Conservation (phyloP, 179 eudicot genomes). For the Pouteria campechiana region DNA sequence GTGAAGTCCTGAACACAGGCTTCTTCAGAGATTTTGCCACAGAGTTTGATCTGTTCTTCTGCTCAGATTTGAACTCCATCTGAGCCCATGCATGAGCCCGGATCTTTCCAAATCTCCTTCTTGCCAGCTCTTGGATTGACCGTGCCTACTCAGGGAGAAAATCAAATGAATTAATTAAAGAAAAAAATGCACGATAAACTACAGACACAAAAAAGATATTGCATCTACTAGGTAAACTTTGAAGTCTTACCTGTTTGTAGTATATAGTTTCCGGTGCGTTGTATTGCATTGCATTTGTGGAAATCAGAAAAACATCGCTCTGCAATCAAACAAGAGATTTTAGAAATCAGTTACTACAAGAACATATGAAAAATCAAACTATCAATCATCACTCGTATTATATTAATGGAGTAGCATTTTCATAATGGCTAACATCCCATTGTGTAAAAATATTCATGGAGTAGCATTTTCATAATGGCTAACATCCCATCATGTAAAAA, state of each 20-base stretch:
- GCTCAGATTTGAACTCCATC: conserved; percentile 52
- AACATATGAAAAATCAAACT: too few species aligned
- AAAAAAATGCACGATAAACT: conserved; percentile 1
- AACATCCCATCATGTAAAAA: too few species aligned
- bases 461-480: too few species aligned
- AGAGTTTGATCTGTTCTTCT: conserved; percentile 23
- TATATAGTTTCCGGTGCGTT: conserved; percentile 81
- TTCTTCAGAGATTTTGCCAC: conserved; percentile 40
- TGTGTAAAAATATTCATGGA: too few species aligned
- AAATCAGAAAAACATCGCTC: conserved; percentile 74
- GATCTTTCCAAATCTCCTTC: conserved; percentile 50
- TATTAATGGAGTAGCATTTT: too few species aligned
- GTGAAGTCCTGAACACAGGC: conserved; percentile 24
- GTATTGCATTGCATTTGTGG: conserved; percentile 90
- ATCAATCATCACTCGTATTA: too few species aligned
- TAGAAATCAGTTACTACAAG: conserved; percentile 1
- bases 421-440: too few species aligned
- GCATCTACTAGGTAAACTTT: background rate
- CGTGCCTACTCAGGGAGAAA: conserved; percentile 85
- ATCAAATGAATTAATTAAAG: conserved; percentile 2
- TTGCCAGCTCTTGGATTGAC: conserved; percentile 75
- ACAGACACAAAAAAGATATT: background rate
- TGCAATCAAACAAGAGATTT: conserved; percentile 24
- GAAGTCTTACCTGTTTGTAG: conserved; percentile 55
- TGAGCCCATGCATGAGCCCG: conserved; percentile 30